Evolutionary conservation across 1,284 basidiomycete species (phyloP).

Genomic region (Salmacisia buchloeana): DNA sequence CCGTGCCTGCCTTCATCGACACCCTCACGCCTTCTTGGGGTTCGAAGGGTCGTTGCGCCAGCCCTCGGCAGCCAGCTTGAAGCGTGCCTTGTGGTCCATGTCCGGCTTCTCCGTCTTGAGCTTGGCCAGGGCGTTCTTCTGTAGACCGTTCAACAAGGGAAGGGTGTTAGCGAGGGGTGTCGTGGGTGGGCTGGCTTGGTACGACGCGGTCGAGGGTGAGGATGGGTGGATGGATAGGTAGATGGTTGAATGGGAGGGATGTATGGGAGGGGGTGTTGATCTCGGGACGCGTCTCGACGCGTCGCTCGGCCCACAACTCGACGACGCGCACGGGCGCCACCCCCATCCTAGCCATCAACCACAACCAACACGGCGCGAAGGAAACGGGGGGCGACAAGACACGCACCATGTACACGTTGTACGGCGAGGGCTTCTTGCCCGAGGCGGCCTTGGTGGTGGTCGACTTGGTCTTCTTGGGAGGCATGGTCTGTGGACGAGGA

Average conservation of each 20-base stretch:
- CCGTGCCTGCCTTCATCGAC: neutral
- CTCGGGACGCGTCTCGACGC: no score
- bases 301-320: no score
- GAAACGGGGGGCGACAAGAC: neutral
- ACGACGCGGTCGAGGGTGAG: no score
- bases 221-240: no score
- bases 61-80: constrained; percentile 33
- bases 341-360: neutral
- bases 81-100: constrained; percentile 39
- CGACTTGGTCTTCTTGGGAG: constrained; percentile 9
- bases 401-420: constrained; percentile 6
- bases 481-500: no score
- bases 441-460: constrained; percentile 4
- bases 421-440: constrained; percentile 5
- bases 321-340: constrained; percentile 6
- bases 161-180: no score
- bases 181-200: no score
- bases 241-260: no score
- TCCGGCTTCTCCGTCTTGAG: constrained; percentile 35
- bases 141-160: neutral
- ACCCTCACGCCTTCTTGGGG: constrained; percentile 22
- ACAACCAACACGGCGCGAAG: neutral
- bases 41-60: constrained; percentile 36
- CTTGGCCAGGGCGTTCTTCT: constrained; percentile 23
- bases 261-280: no score